These are phyloP conservation scores for Phyllostachys edulis DNA, from an alignment of 176 grass and related monocot species.

Conservation along the genomic window DNA sequence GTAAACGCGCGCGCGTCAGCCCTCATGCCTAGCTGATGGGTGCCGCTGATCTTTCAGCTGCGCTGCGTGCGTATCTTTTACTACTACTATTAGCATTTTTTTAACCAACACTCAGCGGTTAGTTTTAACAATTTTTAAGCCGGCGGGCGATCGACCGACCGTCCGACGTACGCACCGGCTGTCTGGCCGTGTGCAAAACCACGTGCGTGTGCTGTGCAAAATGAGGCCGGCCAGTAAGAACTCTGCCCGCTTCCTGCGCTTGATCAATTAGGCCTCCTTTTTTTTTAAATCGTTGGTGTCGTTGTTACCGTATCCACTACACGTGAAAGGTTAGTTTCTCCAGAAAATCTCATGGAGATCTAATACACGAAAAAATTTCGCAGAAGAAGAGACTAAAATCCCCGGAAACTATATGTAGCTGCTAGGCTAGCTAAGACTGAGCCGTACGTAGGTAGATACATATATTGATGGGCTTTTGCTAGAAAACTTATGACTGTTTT, in stretches of 20 bases:
- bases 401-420: too few relatives aligned
- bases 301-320: not conserved
- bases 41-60: not conserved
- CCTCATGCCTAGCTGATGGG: not conserved
- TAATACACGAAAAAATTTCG: too few relatives aligned
- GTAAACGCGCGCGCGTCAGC: not conserved
- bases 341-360: not conserved
- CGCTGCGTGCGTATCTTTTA: not conserved
- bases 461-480: too few relatives aligned
- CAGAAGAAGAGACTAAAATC: too few relatives aligned
- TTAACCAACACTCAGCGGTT: not conserved
- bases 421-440: too few relatives aligned
- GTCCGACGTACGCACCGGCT: too few relatives aligned
- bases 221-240: constrained; percentile 6
- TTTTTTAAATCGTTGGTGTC: not conserved
- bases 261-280: too few relatives aligned
- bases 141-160: not conserved
- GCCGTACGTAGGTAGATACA: too few relatives aligned
- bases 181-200: not conserved
- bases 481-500: too few relatives aligned
- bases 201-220: constrained; percentile 34
- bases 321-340: not conserved
- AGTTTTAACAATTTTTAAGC: not conserved
- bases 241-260: too few relatives aligned
- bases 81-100: not conserved